Evolutionary conservation across 805 yeast genomes (phyloP), one percentile per base, ranked within the genome.

Genomic region (Yarrowia osloensis): DNA sequence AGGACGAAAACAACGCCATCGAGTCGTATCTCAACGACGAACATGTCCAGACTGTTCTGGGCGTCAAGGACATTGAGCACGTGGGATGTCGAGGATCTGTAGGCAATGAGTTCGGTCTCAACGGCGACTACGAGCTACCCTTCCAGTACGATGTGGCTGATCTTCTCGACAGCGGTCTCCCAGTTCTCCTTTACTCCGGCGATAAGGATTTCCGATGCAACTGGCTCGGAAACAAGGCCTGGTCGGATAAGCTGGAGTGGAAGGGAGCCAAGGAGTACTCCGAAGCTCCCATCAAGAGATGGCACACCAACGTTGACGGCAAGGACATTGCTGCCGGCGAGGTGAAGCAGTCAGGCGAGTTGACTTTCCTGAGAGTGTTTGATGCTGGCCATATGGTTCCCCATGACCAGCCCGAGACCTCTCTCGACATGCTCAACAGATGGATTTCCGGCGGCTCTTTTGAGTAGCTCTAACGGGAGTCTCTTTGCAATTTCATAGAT

Each of bases 371-470:
- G 76, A 84, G 97, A 77, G 85, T 93, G 9, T 93, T 82, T 74
- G 94, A 86, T 70, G 98, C 96, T 66, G 98, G 98, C 29, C 98
- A 94, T 79, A 92, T 93, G 97, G 97, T 91, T 70, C 98, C 98
- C 21, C 88, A 80, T 74, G 93, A 93, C 78, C 94, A 89, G 80
- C 96, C 97, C n/a, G 86, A 84, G 73, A 82, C 83, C 73, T 80
- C 97, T 2, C 81, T 89, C 70, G 92, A 85, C 67, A 88, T 93
- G 92, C 84, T 93, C 70, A 89, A 91, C 81, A 83, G 88, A 75
- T 94, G 98, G 98, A 78, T 91, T 59, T 71, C 78, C 49, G 96
- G 70, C 3, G 52, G 57, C 3, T 59, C 29, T 35, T 54, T 54
- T 57, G 44, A 37, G 15, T 52, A 52, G 22, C 28, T n/a, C 7